Conservation (phyloP, 441 rosid species). For the Hura crepitans region DNA sequence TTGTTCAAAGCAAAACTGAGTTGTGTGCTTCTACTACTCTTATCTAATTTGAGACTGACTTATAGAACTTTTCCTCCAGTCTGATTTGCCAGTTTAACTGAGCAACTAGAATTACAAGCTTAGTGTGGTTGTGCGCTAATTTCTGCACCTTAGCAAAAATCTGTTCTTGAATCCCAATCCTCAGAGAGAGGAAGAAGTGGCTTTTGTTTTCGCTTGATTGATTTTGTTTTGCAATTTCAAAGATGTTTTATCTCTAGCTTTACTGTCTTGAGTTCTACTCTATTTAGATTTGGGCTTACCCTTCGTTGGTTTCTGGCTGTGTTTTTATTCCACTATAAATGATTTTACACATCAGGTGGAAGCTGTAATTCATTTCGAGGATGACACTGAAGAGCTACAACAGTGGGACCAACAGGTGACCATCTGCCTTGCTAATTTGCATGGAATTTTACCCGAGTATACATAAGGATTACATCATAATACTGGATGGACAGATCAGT, state of each 20-base stretch:
- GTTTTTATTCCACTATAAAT: background rate
- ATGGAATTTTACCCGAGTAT: background rate
- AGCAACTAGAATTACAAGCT: background rate
- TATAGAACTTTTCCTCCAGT: background rate
- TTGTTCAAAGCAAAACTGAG: background rate
- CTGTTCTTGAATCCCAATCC: background rate
- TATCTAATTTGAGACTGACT: background rate
- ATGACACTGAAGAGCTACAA: conserved; percentile 89
- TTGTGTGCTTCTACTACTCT: background rate
- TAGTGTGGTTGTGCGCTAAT: background rate
- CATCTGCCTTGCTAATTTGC: background rate
- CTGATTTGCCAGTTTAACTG: no score
- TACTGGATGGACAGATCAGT: background rate
- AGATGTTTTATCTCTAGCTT: background rate
- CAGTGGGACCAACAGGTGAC: conserved; percentile 99
- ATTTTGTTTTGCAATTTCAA: background rate
- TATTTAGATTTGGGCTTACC: background rate
- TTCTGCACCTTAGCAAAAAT: background rate
- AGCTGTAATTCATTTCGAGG: conserved; percentile 96
- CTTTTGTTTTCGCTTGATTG: background rate
- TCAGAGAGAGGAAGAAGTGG: background rate
- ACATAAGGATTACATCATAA: background rate
- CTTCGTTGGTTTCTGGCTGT: background rate
- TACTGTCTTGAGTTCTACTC: background rate
- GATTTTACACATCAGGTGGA: conserved; percentile 54